Conservation (phyloP, 164 flowering plant genomes). For the Echeveria elegans region DNA sequence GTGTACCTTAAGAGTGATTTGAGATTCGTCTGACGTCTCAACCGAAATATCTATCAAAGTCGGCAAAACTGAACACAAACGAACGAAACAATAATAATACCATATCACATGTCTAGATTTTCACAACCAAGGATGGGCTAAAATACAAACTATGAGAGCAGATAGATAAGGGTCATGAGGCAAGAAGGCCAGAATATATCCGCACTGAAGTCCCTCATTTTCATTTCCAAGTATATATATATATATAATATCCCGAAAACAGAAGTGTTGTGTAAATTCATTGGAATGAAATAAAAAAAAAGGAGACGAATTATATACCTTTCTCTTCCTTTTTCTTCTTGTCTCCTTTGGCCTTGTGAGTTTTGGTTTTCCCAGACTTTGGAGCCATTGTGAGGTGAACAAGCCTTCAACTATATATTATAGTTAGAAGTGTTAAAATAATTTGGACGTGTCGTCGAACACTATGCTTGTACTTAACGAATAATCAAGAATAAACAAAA, state of each 20-base stretch:
- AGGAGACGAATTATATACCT: constrained; percentile 27
- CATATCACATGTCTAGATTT: background rate
- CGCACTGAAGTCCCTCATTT: background rate
- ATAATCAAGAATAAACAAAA: background rate
- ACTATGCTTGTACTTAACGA: constrained; percentile 4
- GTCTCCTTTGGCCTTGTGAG: constrained; percentile 79
- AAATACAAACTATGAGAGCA: background rate
- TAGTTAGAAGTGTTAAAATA: constrained; percentile 4
- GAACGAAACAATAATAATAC: background rate
- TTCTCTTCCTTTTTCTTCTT: constrained; percentile 97
- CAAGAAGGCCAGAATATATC: background rate
- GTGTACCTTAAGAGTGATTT: constrained; percentile 72
- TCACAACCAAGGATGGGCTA: background rate
- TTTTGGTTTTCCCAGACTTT: constrained; percentile 64
- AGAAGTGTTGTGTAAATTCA: background rate
- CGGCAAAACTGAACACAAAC: constrained; percentile 53
- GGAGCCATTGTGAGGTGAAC: constrained; percentile 60
- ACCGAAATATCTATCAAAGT: constrained; percentile 59
- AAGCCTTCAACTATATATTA: background rate
- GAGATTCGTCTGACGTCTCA: constrained; percentile 60
- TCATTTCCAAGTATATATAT: background rate
- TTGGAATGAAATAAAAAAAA: background rate
- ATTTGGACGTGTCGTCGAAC: constrained; percentile 3
- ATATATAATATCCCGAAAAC: no score
- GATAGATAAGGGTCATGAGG: background rate